Base-by-base conservation (phyloP, 1,139 yeast genomes). In the Wickerhamomyces sp. region DNA sequence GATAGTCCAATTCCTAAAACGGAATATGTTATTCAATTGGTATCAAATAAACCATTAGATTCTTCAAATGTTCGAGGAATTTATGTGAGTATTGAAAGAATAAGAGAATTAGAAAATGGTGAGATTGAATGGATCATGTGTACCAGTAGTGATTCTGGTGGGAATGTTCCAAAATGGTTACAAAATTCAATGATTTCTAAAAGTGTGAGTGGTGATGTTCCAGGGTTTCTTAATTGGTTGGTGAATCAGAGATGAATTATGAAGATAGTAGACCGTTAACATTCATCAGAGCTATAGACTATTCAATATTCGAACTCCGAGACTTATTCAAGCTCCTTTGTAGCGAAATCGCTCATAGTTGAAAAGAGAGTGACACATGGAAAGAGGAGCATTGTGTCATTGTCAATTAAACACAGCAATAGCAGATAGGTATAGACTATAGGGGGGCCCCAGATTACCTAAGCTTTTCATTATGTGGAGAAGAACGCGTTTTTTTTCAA, bases 141-240 rank as follows among this genome's bases (percentile, higher is more conserved):
- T 37, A 61, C 67, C 2, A 47, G 59, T 40, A 78, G 87, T 45
- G 81, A 76, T 47, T 83, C 90, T 1, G 79, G 84, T 27, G 94
- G 94, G 0, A 66, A 61, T 46, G 71, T 84, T 4, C 93, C 93
- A 1, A 66, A 73, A 38, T 82, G 83, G 79, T 46, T 84, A 26
- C 84, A 82, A 47, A 76, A 78, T 50, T 60, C 72, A 45, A 68
- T 78, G 40, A 73, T 84, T 45, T 75, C 80, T 2, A 69, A 72
- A 18, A 82, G 80, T 11, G 76, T 84, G 34, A 78, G 83, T 1
- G 75, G 76, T 45, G 94, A 84, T 57, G 89, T 84, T 1, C 88
- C 89, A 0, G 69, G 73, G 40, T 81, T 81, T 54, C 60, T 81
- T 45, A 64, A 71, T 27, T 83, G 84, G 81, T 23, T 64, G n/a